phyloP scores from a whole-genome alignment of 2,329 filamentous ascomycete genomes.

The Drechslerella stenobrocha region DNA sequence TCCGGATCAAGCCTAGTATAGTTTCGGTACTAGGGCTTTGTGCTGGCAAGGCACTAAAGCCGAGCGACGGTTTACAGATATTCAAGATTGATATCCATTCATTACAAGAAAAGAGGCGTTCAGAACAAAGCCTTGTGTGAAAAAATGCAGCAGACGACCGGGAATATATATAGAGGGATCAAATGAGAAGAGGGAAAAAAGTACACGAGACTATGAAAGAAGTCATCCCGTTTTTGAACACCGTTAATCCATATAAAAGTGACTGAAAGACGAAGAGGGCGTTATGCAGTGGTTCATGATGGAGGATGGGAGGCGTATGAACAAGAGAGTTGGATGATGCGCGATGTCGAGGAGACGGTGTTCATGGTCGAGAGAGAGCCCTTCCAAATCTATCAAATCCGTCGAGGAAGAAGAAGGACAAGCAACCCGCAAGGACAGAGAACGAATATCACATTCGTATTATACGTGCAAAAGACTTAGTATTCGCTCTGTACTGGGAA shows the following conservation, averaged over 20 bases:
- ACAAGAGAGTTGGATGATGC: conserved; percentile 21
- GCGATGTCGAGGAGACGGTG: conserved; percentile 4
- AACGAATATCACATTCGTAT: conserved; percentile 47
- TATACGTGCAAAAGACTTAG: conserved; percentile 61
- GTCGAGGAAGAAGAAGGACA: conserved; percentile 12
- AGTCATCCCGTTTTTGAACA: conserved; percentile 49
- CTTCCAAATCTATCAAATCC: conserved; percentile 39
- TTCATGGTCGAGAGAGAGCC: conserved; percentile 27
- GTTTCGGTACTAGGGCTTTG: too few relatives aligned
- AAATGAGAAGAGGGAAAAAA: conserved; percentile 31
- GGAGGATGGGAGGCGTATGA: conserved; percentile 22
- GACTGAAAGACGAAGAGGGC: conserved; percentile 39
- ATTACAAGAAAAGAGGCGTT: conserved; percentile 48
- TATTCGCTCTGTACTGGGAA: conserved; percentile 82
- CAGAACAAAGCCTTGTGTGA: conserved; percentile 30
- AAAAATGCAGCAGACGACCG: conserved; percentile 37
- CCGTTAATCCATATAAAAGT: conserved; percentile 46
- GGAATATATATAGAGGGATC: conserved; percentile 45
- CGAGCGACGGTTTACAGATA: conserved; percentile 31
- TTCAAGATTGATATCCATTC: conserved; percentile 49
- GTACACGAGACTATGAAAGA: conserved; percentile 46
- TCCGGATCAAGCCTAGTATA: too few relatives aligned
- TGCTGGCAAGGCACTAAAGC: too few relatives aligned
- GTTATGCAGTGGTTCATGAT: conserved; percentile 18
- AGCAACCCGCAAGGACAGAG: conserved; percentile 10